Evolutionary conservation across 192 early-diverging fungal genomes (phyloP), one percentile per base, ranked within the genome.

Genomic region (Coemansia sp.): DNA sequence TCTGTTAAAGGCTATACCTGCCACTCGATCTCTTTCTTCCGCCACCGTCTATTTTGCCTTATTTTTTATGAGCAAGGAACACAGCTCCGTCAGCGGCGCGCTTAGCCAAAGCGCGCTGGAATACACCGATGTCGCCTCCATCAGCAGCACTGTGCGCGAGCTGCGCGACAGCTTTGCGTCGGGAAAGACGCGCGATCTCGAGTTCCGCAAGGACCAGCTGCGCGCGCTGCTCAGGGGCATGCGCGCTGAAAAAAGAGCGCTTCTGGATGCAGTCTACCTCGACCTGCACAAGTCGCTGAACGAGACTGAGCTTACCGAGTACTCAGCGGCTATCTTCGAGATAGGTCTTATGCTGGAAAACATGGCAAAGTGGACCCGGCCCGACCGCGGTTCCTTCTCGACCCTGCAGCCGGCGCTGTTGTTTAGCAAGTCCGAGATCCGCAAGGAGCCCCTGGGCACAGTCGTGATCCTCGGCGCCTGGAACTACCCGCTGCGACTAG

Each of bases 391-490:
- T 52, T 67, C 34, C 18, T 20, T 67, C 39, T 61, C 65, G 2
- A 27, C 69, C 42, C 46, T 64, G 47, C 69, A 81, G 32, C 51
- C 83, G 4, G 55, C 75, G 8, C 75, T 86, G 51, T 48, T 64
- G 25, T 13, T 86, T 39, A 81, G 86, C 68, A 72, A 62, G 19
- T 53, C 69, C 30, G 70, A 82, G 32, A 71, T 88, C 46, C 86
- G 88, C 39, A 86, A 82, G 51, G 89, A 92, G 19, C 94, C 96
- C 4, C 73, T 88, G 56, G 94, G 94, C 58, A 82, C 89, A 9
- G 87, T 88, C 16, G 69, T 89, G 53, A 71, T 91, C 54, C 83
- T 94, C 55, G 87, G 84, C n/a, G 66, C 84, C 29, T 88, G 86
- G 87, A 88, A 89, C 79, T 89, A 77, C 54, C 78, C 78, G 52